Evolutionary conservation across 805 yeast genomes (phyloP).

Genomic region (Priceomyces castillae): DNA sequence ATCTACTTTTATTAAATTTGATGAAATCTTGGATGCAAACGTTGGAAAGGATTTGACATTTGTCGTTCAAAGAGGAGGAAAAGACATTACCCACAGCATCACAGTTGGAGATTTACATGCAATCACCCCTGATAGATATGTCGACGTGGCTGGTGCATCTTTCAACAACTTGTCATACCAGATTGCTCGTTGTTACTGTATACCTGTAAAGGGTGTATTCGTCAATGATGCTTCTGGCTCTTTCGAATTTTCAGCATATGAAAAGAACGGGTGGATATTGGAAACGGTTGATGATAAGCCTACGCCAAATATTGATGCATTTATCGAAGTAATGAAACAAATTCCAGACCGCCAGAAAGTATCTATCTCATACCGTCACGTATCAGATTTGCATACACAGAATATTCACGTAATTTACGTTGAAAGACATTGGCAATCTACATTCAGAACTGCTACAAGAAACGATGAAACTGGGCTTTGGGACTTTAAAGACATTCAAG

Average conservation of each 20-base stretch:
- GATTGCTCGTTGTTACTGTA: constrained; percentile 77
- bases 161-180: constrained; percentile 86
- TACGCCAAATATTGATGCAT: constrained; percentile 70
- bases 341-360: constrained; percentile 79
- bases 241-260: constrained; percentile 57
- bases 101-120: constrained; percentile 72
- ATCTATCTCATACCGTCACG: constrained; percentile 67
- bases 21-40: constrained; percentile 70
- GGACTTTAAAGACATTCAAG: constrained; percentile 53
- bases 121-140: constrained; percentile 78
- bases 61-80: constrained; percentile 73
- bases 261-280: constrained; percentile 74
- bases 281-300: constrained; percentile 74
- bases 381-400: constrained; percentile 77
- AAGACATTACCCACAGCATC: constrained; percentile 48
- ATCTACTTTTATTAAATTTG: constrained; percentile 74
- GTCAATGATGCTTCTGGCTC: constrained; percentile 76
- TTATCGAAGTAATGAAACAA: constrained; percentile 70
- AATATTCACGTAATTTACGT: constrained; percentile 62
- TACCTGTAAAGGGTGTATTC: constrained; percentile 84
- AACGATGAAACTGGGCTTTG: constrained; percentile 55
- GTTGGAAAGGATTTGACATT: constrained; percentile 60
- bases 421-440: constrained; percentile 82
- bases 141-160: constrained; percentile 82
- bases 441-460: constrained; percentile 65